Base-by-base conservation (phyloP, 208 protist genomes). In the Leptomonas pyrrhocoris region DNA sequence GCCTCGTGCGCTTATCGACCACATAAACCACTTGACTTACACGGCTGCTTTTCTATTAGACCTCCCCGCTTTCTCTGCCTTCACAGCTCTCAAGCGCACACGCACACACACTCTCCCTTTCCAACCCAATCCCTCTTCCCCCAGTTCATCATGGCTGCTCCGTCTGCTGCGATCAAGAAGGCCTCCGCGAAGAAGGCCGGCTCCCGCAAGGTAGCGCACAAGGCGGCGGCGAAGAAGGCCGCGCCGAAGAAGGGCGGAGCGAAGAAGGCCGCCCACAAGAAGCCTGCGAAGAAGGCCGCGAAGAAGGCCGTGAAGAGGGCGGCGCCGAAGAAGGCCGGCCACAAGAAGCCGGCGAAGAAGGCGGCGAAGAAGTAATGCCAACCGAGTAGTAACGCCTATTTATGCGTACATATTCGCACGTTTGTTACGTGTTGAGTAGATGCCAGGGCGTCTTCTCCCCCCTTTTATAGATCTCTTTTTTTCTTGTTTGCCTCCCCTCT, bases 261-360 rank as follows among this genome's bases (percentile, higher is more conserved):
- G 42, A 18, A 34, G 48, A 6, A 81, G 76, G 74, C 40, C 21
- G n/a, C n/a, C n/a, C n/a, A n/a, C n/a, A n/a, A n/a, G n/a, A n/a
- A n/a, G n/a, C n/a, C n/a, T 16, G 48, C 66, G n/a, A 59, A 36
- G 4, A 79, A 53, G 72, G 54, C 25, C 11, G 55, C 58, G 15
- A 78, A 67, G 59, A 78, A 42, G 36, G 34, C 55, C 4, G 34
- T 36, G 5, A 60, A 73, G 53, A 59, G 13, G 42, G 8, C 45
- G 15, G 57, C 28, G 23, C 27, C 51, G 54, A 74, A 58, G 51
- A 74, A 76, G 62, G 49, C 58, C 54, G 60, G 57, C 5, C 2
- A 23, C 0, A 71, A 73, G 54, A 81, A 86, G 65, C 60, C 68
- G 3, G 71, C 65, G 67, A 83, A 74, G 81, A 56, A 55, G 40